Evolutionary conservation across 805 yeast genomes (phyloP), one percentile per base, ranked within the genome.

Genomic region (Saturnispora besseyi): DNA sequence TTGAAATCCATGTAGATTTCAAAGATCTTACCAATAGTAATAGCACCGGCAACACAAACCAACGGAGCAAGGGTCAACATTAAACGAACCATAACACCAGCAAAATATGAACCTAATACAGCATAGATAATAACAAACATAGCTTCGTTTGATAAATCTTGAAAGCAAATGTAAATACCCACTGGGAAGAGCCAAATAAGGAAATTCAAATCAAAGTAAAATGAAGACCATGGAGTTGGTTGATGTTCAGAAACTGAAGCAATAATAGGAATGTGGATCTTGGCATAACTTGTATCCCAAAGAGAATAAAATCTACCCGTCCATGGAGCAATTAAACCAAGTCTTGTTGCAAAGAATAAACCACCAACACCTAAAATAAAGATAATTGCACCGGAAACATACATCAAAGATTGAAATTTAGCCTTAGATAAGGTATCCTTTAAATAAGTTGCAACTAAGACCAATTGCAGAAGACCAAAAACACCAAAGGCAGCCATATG

Each of bases 181-280:
- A 90, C 97, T 48, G 99, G 99, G 87, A 93, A 93, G 58, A 93
- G 75, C 99, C 99, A 95, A 61, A 91, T 87, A 69, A 93, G 75
- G 75, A 91, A 79, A 61, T 82, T 87, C 46, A 93, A 83, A 67
- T 93, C 99, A 65, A 91, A 87, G 78, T 88, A 93, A 67, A 93
- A 95, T 11, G 97, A 81, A 10, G 98, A 96, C 99, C 99, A 93
- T 4, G 99, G 96, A n/a, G 98, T 91, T 52, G 99, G 99, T 75
- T 93, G 99, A 74, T 93, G 99, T 72, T 93, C 99, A 12, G 96
- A 87, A 36, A 93, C 99, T 3, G 97, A 90, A 1, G 99, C 99
- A 69, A 93, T 93, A 64, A 93, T 93, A 42, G 99, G 99, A 61
- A 93, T 93, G 65, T 93, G 99, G 57, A 93, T 86, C 73, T 90